Evolutionary conservation across 345 rosid species (phyloP), one percentile per base, ranked within the genome.

Genomic region (Bruguiera parviflora): DNA sequence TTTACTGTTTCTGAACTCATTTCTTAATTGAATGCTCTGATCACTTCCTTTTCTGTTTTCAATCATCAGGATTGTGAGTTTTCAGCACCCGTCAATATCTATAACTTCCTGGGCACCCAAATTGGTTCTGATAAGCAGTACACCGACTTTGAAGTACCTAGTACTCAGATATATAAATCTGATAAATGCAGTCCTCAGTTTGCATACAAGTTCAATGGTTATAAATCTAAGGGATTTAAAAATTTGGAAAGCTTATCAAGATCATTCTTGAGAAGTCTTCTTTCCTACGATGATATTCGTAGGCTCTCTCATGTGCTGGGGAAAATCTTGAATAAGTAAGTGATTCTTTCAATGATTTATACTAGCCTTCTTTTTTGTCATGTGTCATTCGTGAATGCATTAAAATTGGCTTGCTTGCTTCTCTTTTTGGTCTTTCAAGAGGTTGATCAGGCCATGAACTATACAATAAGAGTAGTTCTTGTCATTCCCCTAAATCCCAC

Each of bases 291-390:
- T 58, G 88, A 92, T 71, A 79, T 95, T 51, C 71, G 52, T 62
- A 80, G 73, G 65, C 86, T 92, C 60, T 82, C 87, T 15, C 77
- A 55, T 37, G 33, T 74, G 6, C 60, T 88, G 63, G 81, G 79
- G 80, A 78, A 61, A 16, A 87, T 95, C 70, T 80, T 95, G 29
- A 27, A 80, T 77, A 92, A 74, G 99, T 90, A 84, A 85, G 97
- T 68, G 27, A 43, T 11, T 64, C 21, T 60, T 67, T 56, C 25
- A 49, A 32, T 39, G 8, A 27, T 39, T 67, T 43, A 51, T 55
- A 6, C 31, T 65, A 33, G 49, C 32, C 49, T 27, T 66, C 33
- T 8, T 31, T 53, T 52, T 60, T 33, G 29, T 22, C 19, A 0
- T 9, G 32, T 11, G 8, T 65, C 62, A 15, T 16, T 65, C 37